A percentile compares a stretch with the other conserved stretches of the same genome.
These are phyloP conservation scores for Hanseniaspora valbyensis DNA, from an alignment of 805 yeast species.

Conservation along the genomic window DNA sequence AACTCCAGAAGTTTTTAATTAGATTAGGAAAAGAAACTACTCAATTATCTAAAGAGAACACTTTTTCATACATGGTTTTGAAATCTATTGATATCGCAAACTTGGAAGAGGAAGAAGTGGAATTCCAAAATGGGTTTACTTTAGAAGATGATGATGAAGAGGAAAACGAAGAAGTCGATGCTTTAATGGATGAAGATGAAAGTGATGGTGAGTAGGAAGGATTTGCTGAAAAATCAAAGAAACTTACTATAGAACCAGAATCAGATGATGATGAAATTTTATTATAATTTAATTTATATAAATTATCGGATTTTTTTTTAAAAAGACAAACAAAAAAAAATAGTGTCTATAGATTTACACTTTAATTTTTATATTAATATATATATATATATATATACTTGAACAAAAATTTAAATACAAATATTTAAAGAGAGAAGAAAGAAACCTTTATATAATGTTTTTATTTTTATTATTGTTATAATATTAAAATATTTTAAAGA, in stretches of 20 bases:
- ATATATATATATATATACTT: no score
- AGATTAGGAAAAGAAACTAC: slow-evolving; percentile 68
- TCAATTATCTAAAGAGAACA: slow-evolving; percentile 41
- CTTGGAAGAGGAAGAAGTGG: slow-evolving; percentile 27
- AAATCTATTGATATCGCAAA: slow-evolving; percentile 26
- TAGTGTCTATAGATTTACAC: no score
- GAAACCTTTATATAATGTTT: no score
- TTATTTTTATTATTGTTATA: no score
- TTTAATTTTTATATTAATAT: no score
- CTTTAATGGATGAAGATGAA: slow-evolving; percentile 26
- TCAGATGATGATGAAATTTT: slow-evolving; percentile 22
- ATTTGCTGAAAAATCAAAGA: slow-evolving; percentile 24
- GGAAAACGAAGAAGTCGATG: slow-evolving; percentile 27
- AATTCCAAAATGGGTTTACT: no score
- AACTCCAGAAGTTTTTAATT: slow-evolving; percentile 63
- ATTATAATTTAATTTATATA: background rate
- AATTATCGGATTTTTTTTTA: no score
- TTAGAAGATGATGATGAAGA: slow-evolving; percentile 26
- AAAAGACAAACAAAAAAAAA: no score
- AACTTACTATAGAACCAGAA: slow-evolving; percentile 23
- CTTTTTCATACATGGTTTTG: slow-evolving; percentile 45
- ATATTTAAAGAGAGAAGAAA: no score
- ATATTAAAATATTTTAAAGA: no score
- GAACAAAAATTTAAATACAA: no score
- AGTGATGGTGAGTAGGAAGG: slow-evolving; percentile 33